Conservation (phyloP, 345 rosid species). For the Lepidium sativum region DNA sequence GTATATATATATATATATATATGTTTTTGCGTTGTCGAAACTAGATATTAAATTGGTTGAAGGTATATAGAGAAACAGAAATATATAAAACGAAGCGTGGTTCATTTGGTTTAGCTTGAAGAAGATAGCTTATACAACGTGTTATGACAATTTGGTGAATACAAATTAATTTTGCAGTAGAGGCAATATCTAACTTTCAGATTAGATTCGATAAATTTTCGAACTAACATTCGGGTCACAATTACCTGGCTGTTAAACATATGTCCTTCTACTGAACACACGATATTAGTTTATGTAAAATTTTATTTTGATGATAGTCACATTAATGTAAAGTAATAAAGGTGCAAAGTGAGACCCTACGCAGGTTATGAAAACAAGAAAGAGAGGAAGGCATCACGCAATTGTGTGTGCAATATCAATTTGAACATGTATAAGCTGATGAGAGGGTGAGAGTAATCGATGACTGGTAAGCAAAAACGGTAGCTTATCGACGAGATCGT, state of each 20-base stretch:
- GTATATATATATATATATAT: not conserved
- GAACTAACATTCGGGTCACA: not conserved
- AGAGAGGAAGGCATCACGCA: not conserved
- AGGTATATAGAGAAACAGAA: not conserved
- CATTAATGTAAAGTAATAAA: too few species aligned
- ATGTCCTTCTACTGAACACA: not conserved
- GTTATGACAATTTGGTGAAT: not conserved
- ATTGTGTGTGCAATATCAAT: not conserved
- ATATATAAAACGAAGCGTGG: not conserved
- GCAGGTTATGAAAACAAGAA: not conserved
- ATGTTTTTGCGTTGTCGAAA: not conserved
- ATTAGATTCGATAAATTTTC: not conserved
- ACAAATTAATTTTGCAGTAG: not conserved
- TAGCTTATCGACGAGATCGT: conserved; percentile 1
- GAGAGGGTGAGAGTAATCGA: not conserved
- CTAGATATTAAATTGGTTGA: not conserved
- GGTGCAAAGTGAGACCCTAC: not conserved
- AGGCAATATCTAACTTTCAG: conserved; percentile 13
- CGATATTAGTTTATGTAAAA: not conserved
- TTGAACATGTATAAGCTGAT: not conserved
- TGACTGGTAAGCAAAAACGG: conserved; percentile 5
- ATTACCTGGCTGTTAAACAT: not conserved
- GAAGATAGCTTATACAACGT: not conserved
- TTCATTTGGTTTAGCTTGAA: conserved; percentile 12
- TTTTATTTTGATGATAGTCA: too few species aligned